Evolutionary conservation across 306 rosid genomes (phyloP).

Genomic region (Sicyos baderoa): DNA sequence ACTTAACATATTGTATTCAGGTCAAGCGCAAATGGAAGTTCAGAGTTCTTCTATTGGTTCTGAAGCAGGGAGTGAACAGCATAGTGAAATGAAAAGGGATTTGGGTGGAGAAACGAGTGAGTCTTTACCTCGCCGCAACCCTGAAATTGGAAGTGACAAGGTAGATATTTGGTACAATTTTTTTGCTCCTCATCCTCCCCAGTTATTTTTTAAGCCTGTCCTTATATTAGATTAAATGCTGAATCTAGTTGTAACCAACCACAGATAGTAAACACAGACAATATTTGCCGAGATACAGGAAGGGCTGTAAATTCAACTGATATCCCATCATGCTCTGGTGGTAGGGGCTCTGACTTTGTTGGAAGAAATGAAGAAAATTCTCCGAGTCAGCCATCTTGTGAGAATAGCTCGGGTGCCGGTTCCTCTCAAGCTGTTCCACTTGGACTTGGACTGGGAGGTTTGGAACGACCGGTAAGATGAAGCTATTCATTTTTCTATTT

Average conservation of each 20-base stretch:
- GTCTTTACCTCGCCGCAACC: background rate
- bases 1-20: conserved; percentile 34
- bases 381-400: conserved; percentile 24
- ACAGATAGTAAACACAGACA: background rate
- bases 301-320: conserved; percentile 22
- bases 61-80: conserved; percentile 43
- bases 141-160: conserved; percentile 12
- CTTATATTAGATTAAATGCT: conserved; percentile 4
- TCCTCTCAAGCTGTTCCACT: conserved; percentile 60
- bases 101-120: conserved; percentile 25
- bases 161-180: background rate
- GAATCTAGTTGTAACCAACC: conserved; percentile 11
- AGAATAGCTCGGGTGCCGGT: conserved; percentile 35
- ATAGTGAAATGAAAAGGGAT: conserved; percentile 27
- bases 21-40: conserved; percentile 35
- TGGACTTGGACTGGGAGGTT: conserved; percentile 71
- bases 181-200: background rate
- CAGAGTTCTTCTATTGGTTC: conserved; percentile 41
- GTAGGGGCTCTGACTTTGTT: conserved; percentile 30
- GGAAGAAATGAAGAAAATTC: conserved; percentile 31
- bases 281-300: conserved; percentile 8
- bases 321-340: conserved; percentile 43
- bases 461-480: conserved; percentile 37
- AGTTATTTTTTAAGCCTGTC: background rate
- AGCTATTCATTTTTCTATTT: conserved; percentile 2